phyloP scores from a whole-genome alignment of 2,329 filamentous ascomycete species.

The Ceratocystis cacaofunesta region DNA sequence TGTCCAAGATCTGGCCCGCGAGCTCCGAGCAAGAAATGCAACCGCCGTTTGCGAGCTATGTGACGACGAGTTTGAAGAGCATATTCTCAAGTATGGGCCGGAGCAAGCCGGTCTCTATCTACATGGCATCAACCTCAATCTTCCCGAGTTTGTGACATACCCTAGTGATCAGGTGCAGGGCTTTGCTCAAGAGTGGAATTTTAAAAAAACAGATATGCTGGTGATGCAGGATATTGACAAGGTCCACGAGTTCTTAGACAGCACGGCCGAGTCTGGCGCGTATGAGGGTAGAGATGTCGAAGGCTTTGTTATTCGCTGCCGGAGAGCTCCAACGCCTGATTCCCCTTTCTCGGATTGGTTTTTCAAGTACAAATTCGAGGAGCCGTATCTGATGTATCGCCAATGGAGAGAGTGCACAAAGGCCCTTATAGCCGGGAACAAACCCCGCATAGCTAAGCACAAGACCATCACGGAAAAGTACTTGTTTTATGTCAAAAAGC shows the following conservation, averaged over 20 bases:
- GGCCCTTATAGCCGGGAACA: slow-evolving; percentile 59
- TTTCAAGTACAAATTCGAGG: slow-evolving; percentile 99
- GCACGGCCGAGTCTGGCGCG: slow-evolving; percentile 72
- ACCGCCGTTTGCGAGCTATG: slow-evolving; percentile 93
- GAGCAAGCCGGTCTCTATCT: slow-evolving; percentile 82
- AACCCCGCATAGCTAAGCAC: slow-evolving; percentile 74
- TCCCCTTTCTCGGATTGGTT: slow-evolving; percentile 79
- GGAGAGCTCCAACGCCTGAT: slow-evolving; percentile 39
- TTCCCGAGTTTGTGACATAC: slow-evolving; percentile 84
- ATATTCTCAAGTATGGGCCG: slow-evolving; percentile 76
- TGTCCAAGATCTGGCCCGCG: slow-evolving; percentile 59
- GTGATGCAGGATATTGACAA: slow-evolving; percentile 58
- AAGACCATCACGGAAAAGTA: slow-evolving; percentile 82
- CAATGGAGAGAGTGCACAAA: slow-evolving; percentile 98
- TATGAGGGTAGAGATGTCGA: slow-evolving; percentile 88
- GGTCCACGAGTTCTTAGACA: slow-evolving; percentile 69
- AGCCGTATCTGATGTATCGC: slow-evolving; percentile 95
- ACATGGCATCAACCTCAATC: slow-evolving; percentile 88
- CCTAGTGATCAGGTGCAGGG: slow-evolving; percentile 67
- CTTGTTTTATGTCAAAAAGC: slow-evolving; percentile 60
- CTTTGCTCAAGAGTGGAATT: slow-evolving; percentile 87
- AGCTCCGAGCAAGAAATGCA: slow-evolving; percentile 65
- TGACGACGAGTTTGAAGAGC: slow-evolving; percentile 92
- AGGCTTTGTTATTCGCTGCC: slow-evolving; percentile 91
- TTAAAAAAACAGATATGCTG: slow-evolving; percentile 73